phyloP scores from a whole-genome alignment of 345 rosid species.

The Eucalyptus sp. region DNA sequence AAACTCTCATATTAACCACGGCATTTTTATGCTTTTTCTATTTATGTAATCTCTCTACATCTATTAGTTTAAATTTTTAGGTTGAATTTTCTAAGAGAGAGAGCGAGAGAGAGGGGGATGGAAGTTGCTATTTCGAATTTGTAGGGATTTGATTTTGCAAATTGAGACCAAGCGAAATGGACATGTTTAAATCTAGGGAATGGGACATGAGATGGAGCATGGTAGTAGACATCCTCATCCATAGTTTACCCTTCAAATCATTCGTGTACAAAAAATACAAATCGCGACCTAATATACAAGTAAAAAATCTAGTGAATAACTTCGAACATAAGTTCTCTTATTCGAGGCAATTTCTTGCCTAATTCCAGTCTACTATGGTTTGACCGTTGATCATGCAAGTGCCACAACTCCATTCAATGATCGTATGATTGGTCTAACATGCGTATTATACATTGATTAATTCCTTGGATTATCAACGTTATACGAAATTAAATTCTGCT shows the following conservation, averaged over 20 bases:
- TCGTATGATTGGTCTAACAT: background rate
- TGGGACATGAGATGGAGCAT: background rate
- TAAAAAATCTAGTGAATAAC: background rate
- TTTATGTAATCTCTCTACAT: background rate
- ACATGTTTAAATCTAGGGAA: background rate
- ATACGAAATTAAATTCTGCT: background rate
- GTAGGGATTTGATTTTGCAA: background rate
- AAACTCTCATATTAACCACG: background rate
- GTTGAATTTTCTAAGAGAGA: background rate
- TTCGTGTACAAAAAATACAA: background rate
- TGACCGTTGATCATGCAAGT: background rate
- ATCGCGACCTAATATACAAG: background rate
- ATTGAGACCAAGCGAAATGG: background rate
- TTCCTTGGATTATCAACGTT: background rate
- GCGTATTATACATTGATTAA: background rate
- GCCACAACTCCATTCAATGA: background rate
- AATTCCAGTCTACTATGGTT: background rate
- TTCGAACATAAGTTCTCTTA: background rate
- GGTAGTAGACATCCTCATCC: background rate
- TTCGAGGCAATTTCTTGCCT: background rate
- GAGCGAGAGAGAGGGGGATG: background rate
- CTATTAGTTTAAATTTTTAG: background rate
- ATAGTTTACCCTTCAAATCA: background rate
- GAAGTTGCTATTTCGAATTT: background rate
- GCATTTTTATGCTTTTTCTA: background rate